Evolutionary conservation across 345 rosid genomes (phyloP), one percentile per base, ranked within the genome.

Genomic region (Eucalyptus curtisii): DNA sequence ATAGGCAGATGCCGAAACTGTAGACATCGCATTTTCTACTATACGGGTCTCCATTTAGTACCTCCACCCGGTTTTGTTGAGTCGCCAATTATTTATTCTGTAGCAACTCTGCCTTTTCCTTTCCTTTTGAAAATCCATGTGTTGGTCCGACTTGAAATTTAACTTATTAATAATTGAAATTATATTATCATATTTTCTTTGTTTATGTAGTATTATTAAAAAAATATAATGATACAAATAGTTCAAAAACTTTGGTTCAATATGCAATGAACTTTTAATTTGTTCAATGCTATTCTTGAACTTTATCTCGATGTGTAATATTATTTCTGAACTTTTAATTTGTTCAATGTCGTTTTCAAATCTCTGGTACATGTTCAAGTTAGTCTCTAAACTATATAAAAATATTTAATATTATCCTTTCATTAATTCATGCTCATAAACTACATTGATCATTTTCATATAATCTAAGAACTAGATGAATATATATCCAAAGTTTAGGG

Each of bases 1-100:
- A 98, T 87, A 98, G 88, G 90, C 98, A 97, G 92, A 97, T 96
- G 49, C 99, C 97, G 13, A 96, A 97, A 91, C 99, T 98, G 89
- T 97, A 97, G 81, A 98, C 99, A 64, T 97, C 99, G 31, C 99
- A 98, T 92, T 96, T 98, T 91, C 98, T 93, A 91, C 95, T 98
- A 90, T 97, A 98, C 8, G 99, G 97, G 86, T 92, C 94, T 91
- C 99, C 99, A 92, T n/a, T 98, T 85, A 97, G 97, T 90, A 97
- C 99, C 99, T 97, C 94, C 86, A 91, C 86, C 89, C 90, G 89
- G 22, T 79, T 71, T 88, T 68, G 45, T 86, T 66, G 64, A 87
- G 90, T 90, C 64, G 13, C 47, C 68, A 25, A 53, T 86, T 59
- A 53, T 22, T 27, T 53, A 16, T 20, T 50, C n/a, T 86, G 68